Evolutionary conservation across 2,329 filamentous ascomycete species (phyloP), one percentile per base, ranked within the genome.

Genomic region (Shiraia sp.): DNA sequence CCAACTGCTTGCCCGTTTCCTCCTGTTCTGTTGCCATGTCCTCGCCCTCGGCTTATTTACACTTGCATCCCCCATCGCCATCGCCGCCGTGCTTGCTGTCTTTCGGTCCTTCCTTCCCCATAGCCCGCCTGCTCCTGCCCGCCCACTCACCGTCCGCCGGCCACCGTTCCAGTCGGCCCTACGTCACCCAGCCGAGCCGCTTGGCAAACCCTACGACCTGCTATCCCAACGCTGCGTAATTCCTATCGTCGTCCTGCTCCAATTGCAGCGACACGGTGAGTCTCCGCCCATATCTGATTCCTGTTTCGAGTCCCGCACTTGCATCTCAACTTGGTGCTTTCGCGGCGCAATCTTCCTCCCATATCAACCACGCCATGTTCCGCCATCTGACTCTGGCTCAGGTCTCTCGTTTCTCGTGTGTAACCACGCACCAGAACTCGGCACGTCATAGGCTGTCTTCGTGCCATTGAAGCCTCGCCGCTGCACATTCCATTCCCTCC

Each of bases 321-420:
- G 16, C 17, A 17, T 31, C 14, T 26, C 30, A 17, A 26, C 10
- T 12, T 32, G 13, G 31, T 10, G 14, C 19, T 10, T 17, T 23
- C 10, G 26, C 32, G 32, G 14, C 30, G 15, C 22, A 27, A 36
- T 14, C 26, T 27, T n/a, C 25, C 14, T 27, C 33, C 13, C 26
- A 19, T 28, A 42, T 26, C 19, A 24, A 30, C 25, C 38, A 35
- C 25, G 19, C 34, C 30, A 40, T 42, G 42, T n/a, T n/a, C 25
- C 32, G 36, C 45, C 49, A 45, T 53, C 52, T 53, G 36, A 53
- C 47, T 3, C 28, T 19, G 22, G 23, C 17, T n/a, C 40, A 55
- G 51, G 32, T 41, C 40, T 12, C 30, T 47, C 43, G 39, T 43
- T 42, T 30, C 33, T 43, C 31, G 33, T 45, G 34, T 24, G 10